These are phyloP conservation scores for Arthrocladium fulminans DNA, from an alignment of 2,329 filamentous ascomycete species.

Conservation along the genomic window DNA sequence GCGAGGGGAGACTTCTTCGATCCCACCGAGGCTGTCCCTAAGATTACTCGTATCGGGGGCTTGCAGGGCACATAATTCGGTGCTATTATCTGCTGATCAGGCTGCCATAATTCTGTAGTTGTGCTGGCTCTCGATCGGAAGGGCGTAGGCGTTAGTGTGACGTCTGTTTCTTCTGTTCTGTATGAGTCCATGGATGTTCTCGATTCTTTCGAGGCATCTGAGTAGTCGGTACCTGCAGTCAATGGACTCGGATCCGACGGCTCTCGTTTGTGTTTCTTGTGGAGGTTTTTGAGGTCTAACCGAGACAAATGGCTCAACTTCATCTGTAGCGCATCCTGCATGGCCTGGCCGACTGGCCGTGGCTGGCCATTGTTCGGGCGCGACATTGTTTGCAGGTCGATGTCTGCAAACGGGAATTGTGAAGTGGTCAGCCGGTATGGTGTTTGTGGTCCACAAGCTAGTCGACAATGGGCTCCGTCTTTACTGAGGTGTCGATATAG, in stretches of 20 bases:
- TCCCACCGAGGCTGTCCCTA: slow-evolving; percentile 25
- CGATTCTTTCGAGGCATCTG: slow-evolving; percentile 18
- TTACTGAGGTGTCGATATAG: neutral
- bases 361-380: slow-evolving; percentile 10
- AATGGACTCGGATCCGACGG: slow-evolving; percentile 6
- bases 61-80: slow-evolving; percentile 17
- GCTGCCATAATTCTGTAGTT: slow-evolving; percentile 13
- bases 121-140: slow-evolving; percentile 22
- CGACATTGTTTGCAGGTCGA: slow-evolving; percentile 5
- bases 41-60: slow-evolving; percentile 22
- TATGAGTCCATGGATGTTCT: slow-evolving; percentile 16
- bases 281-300: neutral
- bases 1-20: slow-evolving; percentile 22
- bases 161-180: slow-evolving; percentile 21
- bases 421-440: neutral
- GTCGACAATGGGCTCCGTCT: neutral
- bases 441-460: neutral
- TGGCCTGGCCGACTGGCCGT: slow-evolving; percentile 1
- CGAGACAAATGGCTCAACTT: slow-evolving; percentile 4
- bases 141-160: slow-evolving; percentile 18
- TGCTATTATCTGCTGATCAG: slow-evolving; percentile 9
- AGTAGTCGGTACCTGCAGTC: slow-evolving; percentile 15
- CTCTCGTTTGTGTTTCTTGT: slow-evolving; percentile 3
- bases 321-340: slow-evolving; percentile 4
- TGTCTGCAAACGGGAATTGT: neutral